Conservation (phyloP, 805 yeast genomes). For the Teunomyces cretensis region DNA sequence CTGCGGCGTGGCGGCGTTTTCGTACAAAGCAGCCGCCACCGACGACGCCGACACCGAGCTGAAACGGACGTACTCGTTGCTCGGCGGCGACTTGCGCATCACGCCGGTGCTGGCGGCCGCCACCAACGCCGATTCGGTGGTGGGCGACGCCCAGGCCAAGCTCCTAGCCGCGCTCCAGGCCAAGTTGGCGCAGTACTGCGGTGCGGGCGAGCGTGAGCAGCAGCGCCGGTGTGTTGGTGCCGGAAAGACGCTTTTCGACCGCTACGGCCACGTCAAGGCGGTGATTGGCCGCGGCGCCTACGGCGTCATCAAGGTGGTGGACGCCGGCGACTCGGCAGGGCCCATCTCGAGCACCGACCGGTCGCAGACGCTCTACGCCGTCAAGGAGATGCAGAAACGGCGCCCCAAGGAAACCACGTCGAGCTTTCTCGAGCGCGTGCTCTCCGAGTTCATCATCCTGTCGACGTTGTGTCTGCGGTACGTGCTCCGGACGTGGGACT, state of each 20-base stretch:
- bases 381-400: conserved; percentile 29
- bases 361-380: conserved; percentile 24
- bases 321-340: conserved; percentile 13
- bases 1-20: conserved; percentile 25
- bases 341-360: neutral
- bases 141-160: conserved; percentile 27
- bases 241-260: conserved; percentile 10
- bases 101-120: conserved; percentile 23
- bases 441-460: conserved; percentile 89
- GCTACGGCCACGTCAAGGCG: conserved; percentile 34
- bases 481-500: conserved; percentile 73
- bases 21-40: conserved; percentile 10
- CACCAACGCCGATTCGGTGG: conserved; percentile 24
- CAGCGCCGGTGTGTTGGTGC: too few relatives aligned
- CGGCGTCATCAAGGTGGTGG: conserved; percentile 46
- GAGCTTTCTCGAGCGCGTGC: conserved; percentile 66
- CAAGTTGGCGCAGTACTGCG: conserved; percentile 12
- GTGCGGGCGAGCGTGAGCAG: too few relatives aligned
- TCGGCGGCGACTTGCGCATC: conserved; percentile 22
- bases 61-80: conserved; percentile 30
- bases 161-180: conserved; percentile 21
- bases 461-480: conserved; percentile 73
- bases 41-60: conserved; percentile 33
- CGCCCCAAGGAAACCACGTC: conserved; percentile 26
- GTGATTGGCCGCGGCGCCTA: conserved; percentile 47